Percentiles rank a stretch among this genome's conserved stretches.
Conservation (phyloP, 441 rosid species). For the Arabidopsis hybrid region DNA sequence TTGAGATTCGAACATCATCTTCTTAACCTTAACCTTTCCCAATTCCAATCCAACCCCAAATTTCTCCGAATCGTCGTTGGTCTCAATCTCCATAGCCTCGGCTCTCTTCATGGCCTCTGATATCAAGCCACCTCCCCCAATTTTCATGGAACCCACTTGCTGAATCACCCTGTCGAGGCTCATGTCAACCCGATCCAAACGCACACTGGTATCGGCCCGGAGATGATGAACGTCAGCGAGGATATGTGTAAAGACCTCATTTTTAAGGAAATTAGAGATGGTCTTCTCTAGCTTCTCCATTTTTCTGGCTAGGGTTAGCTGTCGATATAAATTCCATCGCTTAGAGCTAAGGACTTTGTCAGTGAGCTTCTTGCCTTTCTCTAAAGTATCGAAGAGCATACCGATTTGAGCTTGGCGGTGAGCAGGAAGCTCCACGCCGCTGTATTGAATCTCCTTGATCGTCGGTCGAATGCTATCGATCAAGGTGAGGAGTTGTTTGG, state of each 20-base stretch:
- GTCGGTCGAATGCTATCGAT: slow-evolving; percentile 56
- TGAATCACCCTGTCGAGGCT: slow-evolving; percentile 52
- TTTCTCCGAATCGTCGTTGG: slow-evolving; percentile 37
- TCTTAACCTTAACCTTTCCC: slow-evolving; percentile 77
- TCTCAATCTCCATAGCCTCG: slow-evolving; percentile 57
- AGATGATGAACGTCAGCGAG: slow-evolving; percentile 73
- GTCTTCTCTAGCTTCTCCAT: slow-evolving; percentile 76
- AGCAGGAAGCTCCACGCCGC: slow-evolving; percentile 81
- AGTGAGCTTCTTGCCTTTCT: slow-evolving; percentile 61
- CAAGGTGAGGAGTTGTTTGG: slow-evolving; percentile 46
- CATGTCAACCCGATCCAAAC: slow-evolving; percentile 61
- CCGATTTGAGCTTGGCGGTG: slow-evolving; percentile 72
- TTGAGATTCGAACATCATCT: slow-evolving; percentile 59
- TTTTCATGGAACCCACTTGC: slow-evolving; percentile 65
- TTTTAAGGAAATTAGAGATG: slow-evolving; percentile 49
- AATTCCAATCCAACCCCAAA: slow-evolving; percentile 58
- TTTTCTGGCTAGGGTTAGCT: slow-evolving; percentile 54
- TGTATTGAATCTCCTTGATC: slow-evolving; percentile 67
- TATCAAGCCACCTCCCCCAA: slow-evolving; percentile 68
- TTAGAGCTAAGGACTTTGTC: slow-evolving; percentile 47
- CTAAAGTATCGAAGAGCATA: slow-evolving; percentile 51
- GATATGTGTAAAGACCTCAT: slow-evolving; percentile 53
- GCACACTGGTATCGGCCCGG: slow-evolving; percentile 51
- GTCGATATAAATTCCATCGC: slow-evolving; percentile 73
- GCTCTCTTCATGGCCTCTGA: slow-evolving; percentile 59